Conservation (phyloP, 169 alveolate genomes). For the Plasmodium reichenowi region DNA sequence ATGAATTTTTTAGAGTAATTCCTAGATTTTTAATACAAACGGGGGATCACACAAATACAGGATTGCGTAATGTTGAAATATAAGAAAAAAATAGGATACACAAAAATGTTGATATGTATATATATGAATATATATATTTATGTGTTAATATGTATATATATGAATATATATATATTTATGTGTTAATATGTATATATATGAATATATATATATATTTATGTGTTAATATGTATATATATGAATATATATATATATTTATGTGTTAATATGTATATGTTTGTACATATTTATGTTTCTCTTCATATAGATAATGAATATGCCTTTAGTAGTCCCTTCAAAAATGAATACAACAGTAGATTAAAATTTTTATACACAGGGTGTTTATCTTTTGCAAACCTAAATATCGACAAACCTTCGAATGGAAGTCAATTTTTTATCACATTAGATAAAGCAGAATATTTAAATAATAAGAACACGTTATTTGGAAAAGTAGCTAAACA, state of each 20-base stretch:
- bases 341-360: constrained; percentile 93
- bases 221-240: too few relatives aligned
- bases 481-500: constrained; percentile 93
- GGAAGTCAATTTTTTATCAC: constrained; percentile 93
- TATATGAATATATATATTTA: too few relatives aligned
- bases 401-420: constrained; percentile 79
- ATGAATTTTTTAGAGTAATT: constrained; percentile 92
- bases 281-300: constrained; percentile 1
- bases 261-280: not conserved
- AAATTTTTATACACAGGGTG: constrained; percentile 87
- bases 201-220: too few relatives aligned
- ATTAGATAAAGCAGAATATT: constrained; percentile 90
- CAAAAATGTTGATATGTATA: not conserved
- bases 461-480: constrained; percentile 92
- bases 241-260: not conserved
- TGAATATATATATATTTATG: too few relatives aligned
- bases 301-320: constrained; percentile 92
- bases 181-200: too few relatives aligned
- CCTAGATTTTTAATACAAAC: constrained; percentile 93
- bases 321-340: constrained; percentile 95
- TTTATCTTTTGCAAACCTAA: constrained; percentile 38
- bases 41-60: constrained; percentile 91
- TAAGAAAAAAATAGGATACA: not conserved
- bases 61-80: constrained; percentile 76
- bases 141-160: too few relatives aligned